Conservation (phyloP, 2,329 filamentous ascomycete species). For the Macrophomina tecta region DNA sequence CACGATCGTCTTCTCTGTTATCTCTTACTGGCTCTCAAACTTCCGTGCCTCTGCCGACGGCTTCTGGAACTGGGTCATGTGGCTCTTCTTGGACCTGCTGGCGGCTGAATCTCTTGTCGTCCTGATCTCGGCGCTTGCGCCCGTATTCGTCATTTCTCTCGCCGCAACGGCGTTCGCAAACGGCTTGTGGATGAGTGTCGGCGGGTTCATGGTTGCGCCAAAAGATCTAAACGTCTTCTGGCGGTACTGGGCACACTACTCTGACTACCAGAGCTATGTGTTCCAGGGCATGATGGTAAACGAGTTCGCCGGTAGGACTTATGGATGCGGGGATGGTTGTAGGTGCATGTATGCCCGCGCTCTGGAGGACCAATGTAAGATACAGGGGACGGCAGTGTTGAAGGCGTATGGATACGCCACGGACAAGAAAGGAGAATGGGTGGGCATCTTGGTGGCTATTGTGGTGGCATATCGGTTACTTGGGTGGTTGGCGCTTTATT, state of each 20-base stretch:
- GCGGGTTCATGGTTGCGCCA: slow-evolving; percentile 79
- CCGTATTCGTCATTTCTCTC: slow-evolving; percentile 79
- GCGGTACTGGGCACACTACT: slow-evolving; percentile 87
- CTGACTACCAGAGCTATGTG: slow-evolving; percentile 85
- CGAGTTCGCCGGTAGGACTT: slow-evolving; percentile 72
- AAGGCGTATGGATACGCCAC: slow-evolving; percentile 71
- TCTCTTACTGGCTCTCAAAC: slow-evolving; percentile 81
- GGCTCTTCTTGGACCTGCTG: slow-evolving; percentile 83
- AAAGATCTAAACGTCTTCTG: slow-evolving; percentile 80
- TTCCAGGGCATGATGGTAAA: slow-evolving; percentile 96
- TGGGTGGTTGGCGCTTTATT: slow-evolving; percentile 55
- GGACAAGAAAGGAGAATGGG: slow-evolving; percentile 69
- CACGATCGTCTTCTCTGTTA: slow-evolving; percentile 73
- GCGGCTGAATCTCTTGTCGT: slow-evolving; percentile 85
- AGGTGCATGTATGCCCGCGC: slow-evolving; percentile 74
- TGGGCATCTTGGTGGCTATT: slow-evolving; percentile 79
- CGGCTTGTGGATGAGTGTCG: slow-evolving; percentile 86
- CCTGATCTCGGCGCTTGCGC: slow-evolving; percentile 73
- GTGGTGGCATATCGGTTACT: slow-evolving; percentile 49
- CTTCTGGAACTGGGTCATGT: slow-evolving; percentile 81
- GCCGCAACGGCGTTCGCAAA: slow-evolving; percentile 85
- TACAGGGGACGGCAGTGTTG: slow-evolving; percentile 74
- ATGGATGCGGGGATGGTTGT: slow-evolving; percentile 65
- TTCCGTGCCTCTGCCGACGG: slow-evolving; percentile 69
- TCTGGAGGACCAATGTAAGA: slow-evolving; percentile 68